Evolutionary conservation across 352 stramenopile species (phyloP).

Genomic region (Phytophthora citricola): DNA sequence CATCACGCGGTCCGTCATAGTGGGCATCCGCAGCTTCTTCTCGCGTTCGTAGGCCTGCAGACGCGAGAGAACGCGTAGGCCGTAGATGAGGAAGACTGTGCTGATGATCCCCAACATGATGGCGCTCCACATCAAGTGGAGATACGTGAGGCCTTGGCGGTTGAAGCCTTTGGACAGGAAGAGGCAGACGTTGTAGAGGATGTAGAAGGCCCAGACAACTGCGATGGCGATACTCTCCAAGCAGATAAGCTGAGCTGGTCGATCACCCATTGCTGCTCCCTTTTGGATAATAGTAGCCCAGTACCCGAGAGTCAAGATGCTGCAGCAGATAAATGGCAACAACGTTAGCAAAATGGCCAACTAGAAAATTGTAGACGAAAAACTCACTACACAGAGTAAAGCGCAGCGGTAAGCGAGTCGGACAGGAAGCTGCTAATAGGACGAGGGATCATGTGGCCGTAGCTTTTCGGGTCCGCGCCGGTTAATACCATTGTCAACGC

Average conservation of each 20-base stretch:
- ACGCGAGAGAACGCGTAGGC: conserved; percentile 38
- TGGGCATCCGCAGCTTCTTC: conserved; percentile 34
- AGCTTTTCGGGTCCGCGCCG: conserved; percentile 44
- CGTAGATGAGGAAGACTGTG: conserved; percentile 46
- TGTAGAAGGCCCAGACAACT: conserved; percentile 47
- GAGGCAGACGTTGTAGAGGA: conserved; percentile 39
- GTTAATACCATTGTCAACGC: conserved; percentile 45
- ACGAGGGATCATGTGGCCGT: conserved; percentile 45
- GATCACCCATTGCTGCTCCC: conserved; percentile 27
- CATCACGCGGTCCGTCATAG: conserved; percentile 31
- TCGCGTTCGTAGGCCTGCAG: conserved; percentile 36
- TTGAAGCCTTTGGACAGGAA: conserved; percentile 53
- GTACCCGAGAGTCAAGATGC: conserved; percentile 45
- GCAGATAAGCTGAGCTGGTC: conserved; percentile 30
- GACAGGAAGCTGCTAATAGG: conserved; percentile 46
- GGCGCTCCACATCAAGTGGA: conserved; percentile 43
- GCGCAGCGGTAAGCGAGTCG: conserved; percentile 46
- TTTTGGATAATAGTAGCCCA: conserved; percentile 50
- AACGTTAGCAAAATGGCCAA: conserved; percentile 1
- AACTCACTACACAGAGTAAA: conserved; percentile 58
- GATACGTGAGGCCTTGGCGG: conserved; percentile 33
- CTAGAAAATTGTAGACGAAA: conserved; percentile 1
- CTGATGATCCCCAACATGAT: conserved; percentile 49
- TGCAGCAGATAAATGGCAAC: conserved; percentile 10
- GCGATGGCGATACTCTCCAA: conserved; percentile 39